Evolutionary conservation across 148 eudicot species (phyloP).

Genomic region (Camellia granthamiana): DNA sequence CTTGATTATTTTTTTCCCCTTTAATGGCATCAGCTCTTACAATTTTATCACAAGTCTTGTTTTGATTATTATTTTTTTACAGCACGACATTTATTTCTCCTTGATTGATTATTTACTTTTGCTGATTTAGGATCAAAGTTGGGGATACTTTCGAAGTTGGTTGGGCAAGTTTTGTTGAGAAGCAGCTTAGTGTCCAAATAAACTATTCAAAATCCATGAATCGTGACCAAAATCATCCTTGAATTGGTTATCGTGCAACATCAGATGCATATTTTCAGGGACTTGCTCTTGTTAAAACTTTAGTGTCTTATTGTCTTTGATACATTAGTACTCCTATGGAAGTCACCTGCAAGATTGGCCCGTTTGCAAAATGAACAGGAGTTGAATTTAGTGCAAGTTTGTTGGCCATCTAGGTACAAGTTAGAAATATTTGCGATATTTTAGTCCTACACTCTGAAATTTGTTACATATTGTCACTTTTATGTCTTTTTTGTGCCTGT

Average conservation of each 20-base stretch:
- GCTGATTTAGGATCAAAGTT: conserved; percentile 6
- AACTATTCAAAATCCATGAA: neutral
- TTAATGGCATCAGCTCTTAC: neutral
- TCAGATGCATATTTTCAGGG: too few relatives aligned
- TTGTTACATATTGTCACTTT: too few relatives aligned
- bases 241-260: neutral
- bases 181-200: neutral
- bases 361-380: too few relatives aligned
- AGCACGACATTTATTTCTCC: neutral
- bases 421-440: too few relatives aligned
- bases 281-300: too few relatives aligned
- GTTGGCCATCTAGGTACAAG: too few relatives aligned
- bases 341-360: too few relatives aligned
- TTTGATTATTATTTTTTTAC: neutral
- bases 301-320: too few relatives aligned
- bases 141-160: conserved; percentile 8
- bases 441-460: too few relatives aligned
- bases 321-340: too few relatives aligned
- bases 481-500: too few relatives aligned
- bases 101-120: neutral
- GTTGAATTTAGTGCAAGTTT: too few relatives aligned
- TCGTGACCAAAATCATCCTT: neutral
- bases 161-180: neutral
- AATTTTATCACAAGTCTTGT: neutral
- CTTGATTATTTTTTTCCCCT: neutral